These are phyloP conservation scores for Populus tremula DNA, from an alignment of 345 rosid species.

Conservation along the genomic window DNA sequence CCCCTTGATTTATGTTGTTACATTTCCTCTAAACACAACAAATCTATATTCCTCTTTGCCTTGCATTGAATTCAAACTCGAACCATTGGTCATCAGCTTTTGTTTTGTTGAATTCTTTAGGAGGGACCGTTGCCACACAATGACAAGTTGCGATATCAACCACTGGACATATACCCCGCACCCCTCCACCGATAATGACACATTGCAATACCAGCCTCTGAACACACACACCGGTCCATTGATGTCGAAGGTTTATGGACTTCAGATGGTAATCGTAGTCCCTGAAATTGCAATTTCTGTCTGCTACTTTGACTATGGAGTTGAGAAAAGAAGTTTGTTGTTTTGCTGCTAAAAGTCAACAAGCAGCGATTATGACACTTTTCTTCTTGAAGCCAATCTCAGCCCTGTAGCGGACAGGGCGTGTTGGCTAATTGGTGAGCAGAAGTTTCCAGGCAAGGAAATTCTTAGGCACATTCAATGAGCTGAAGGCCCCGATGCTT, in stretches of 20 bases:
- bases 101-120: conserved; percentile 37
- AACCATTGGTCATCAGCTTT: neutral
- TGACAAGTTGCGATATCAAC: conserved; percentile 60
- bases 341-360: neutral
- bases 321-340: neutral
- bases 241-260: neutral
- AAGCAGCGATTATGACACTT: neutral
- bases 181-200: conserved; percentile 64
- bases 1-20: neutral
- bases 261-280: neutral
- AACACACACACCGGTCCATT: neutral
- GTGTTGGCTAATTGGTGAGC: neutral
- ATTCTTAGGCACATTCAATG: neutral
- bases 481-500: neutral
- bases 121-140: conserved; percentile 70
- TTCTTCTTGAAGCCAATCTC: neutral
- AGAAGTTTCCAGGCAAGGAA: neutral
- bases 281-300: neutral
- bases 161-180: conserved; percentile 75
- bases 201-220: neutral
- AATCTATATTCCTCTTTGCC: neutral
- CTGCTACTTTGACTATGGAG: neutral
- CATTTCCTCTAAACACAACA: neutral
- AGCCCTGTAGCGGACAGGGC: neutral
- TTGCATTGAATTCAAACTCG: neutral